Evolutionary conservation across 2,329 filamentous ascomycete species (phyloP), one percentile per base, ranked within the genome.

Genomic region (Xylaria sp.): DNA sequence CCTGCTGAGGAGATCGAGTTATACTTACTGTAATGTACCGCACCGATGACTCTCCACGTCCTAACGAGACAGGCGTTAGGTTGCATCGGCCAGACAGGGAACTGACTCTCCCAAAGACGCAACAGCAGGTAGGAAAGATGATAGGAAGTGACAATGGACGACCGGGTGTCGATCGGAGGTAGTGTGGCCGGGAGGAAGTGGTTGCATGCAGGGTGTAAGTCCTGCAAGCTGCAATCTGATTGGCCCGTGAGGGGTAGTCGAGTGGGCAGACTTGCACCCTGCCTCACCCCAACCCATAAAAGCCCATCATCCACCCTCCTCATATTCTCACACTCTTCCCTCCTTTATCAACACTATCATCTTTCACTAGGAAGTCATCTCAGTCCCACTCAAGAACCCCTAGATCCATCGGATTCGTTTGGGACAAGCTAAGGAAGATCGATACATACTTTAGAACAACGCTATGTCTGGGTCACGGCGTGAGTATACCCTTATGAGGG

Each of bases 231-330:
- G 59, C 6, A 25, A 21, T 25, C 61, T 71, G 64, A 72, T 72
- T 72, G 69, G 70, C 59, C 47, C 9, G 54, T 60, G 46, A 62
- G 54, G 49, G 41, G 51, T 60, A 60, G 11, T 64, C 25, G 60
- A 62, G 46, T 51, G 64, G 65, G 64, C 60, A 49, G 54, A 58
- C 40, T 44, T 25, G 43, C 57, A 62, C 67, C 64, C 69, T 70
- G 62, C 64, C 67, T 70, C 58, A 58, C 66, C 57, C 59, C 58
- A 67, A 59, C 60, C 67, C 63, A 72, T 72, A 72, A 72, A 71
- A 68, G 35, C 65, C 67, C 64, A 60, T 43, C 54, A 53, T 63
- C 55, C 59, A 65, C 66, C 66, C 62, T 58, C 62, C 60, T 61
- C 52, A 52, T 68, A 43, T 65, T 64, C 59, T 57, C 63, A 54